A percentile compares a stretch with the other conserved stretches of the same genome.
Conservation (phyloP, 768 basidiomycete genomes). For the Rhodotorula paludigena region DNA sequence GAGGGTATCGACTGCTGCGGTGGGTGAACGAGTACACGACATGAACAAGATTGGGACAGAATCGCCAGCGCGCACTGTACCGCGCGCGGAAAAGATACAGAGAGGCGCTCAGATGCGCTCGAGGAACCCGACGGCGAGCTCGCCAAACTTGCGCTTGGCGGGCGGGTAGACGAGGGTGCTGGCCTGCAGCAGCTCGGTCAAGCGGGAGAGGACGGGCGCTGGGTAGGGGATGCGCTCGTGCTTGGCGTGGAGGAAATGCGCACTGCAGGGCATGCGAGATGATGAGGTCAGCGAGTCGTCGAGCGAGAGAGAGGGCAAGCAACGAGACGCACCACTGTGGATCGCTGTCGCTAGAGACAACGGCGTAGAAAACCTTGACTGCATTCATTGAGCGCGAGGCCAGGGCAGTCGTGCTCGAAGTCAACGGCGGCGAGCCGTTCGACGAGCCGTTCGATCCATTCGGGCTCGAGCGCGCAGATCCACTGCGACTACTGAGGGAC, state of each 20-base stretch:
- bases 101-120: conserved; percentile 37
- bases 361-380: conserved; percentile 80
- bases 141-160: conserved; percentile 43
- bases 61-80: too few relatives aligned
- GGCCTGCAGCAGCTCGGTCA: conserved; percentile 67
- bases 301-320: background rate
- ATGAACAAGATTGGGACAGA: too few relatives aligned
- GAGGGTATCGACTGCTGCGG: too few relatives aligned
- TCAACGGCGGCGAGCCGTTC: background rate
- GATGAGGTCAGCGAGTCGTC: background rate
- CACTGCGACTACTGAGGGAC: too few relatives aligned
- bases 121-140: conserved; percentile 46
- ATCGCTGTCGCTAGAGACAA: conserved; percentile 48
- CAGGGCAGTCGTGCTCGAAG: background rate
- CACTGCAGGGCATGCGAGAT: conserved; percentile 4
- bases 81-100: background rate
- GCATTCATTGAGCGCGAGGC: conserved; percentile 35
- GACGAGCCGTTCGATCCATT: background rate
- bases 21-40: too few relatives aligned
- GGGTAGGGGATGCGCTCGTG: conserved; percentile 86
- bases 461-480: background rate
- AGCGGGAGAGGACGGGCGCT: conserved; percentile 64
- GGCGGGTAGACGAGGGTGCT: conserved; percentile 54
- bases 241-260: conserved; percentile 69
- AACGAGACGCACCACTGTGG: conserved; percentile 24